These are phyloP conservation scores for Mrakia blollopis DNA, from an alignment of 768 basidiomycete genomes.

Conservation along the genomic window DNA sequence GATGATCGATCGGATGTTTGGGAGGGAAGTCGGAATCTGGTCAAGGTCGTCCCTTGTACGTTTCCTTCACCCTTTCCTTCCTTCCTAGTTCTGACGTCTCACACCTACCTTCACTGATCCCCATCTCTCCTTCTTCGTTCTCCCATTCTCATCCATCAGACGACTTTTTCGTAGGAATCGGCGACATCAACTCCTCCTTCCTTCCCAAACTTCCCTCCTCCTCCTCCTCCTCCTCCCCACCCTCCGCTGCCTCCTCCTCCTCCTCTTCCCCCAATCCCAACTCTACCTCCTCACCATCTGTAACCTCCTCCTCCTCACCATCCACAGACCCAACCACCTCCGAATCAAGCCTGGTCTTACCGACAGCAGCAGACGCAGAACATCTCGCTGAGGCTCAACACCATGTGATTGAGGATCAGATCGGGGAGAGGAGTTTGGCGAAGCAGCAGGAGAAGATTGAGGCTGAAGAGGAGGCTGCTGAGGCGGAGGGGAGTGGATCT, in stretches of 20 bases:
- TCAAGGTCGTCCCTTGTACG: constrained; percentile 94
- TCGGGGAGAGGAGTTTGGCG: constrained; percentile 7
- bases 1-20: constrained; percentile 98
- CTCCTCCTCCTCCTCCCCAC: constrained; percentile 45
- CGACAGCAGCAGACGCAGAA: not conserved
- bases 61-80: constrained; percentile 33
- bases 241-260: constrained; percentile 25
- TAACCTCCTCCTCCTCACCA: too few species aligned
- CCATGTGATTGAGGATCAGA: constrained; percentile 22
- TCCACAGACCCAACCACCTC: constrained; percentile 1
- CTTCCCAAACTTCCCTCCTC: constrained; percentile 63
- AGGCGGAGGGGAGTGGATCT: not conserved
- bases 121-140: not conserved
- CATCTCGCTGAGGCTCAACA: constrained; percentile 22
- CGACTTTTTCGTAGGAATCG: constrained; percentile 96
- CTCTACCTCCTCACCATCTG: not conserved
- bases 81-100: not conserved
- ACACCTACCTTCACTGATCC: not conserved
- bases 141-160: constrained; percentile 54
- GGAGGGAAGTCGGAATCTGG: constrained; percentile 93
- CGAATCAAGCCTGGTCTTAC: not conserved
- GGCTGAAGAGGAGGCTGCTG: constrained; percentile 2
- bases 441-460: constrained; percentile 17
- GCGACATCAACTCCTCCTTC: constrained; percentile 95
- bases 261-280: constrained; percentile 28